Evolutionary conservation across 345 rosid species (phyloP).

Genomic region (Punica granatum): DNA sequence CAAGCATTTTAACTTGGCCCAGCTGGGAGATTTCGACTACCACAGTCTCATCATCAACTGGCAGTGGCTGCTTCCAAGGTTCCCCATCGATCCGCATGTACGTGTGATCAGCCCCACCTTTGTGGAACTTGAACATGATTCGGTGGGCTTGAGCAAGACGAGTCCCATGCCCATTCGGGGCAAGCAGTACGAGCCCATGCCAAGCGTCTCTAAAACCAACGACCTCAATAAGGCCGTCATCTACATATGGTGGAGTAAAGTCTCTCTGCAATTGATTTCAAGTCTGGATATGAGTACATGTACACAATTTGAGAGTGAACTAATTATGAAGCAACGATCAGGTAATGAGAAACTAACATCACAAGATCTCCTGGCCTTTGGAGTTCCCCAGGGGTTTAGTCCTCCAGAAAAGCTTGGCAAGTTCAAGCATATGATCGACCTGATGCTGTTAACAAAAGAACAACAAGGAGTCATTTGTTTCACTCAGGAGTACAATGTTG

Average conservation of each 20-base stretch:
- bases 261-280: conserved; percentile 38
- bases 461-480: too few relatives aligned
- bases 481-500: too few relatives aligned
- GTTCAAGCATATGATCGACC: conserved; percentile 80
- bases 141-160: conserved; percentile 85
- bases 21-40: conserved; percentile 72
- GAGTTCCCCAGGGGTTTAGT: conserved; percentile 86
- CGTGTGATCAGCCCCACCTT: conserved; percentile 57
- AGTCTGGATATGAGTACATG: background rate
- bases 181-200: conserved; percentile 77
- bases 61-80: conserved; percentile 85
- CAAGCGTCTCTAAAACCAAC: conserved; percentile 96
- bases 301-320: background rate
- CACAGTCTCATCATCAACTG: conserved; percentile 60
- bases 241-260: conserved; percentile 70
- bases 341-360: conserved; percentile 32
- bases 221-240: conserved; percentile 67
- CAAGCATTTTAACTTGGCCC: conserved; percentile 87
- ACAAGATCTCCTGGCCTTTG: conserved; percentile 35
- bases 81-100: conserved; percentile 88
- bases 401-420: conserved; percentile 93
- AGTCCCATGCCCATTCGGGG: conserved; percentile 90
- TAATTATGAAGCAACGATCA: background rate
- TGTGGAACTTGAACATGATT: conserved; percentile 66
- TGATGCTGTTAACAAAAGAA: conserved; percentile 40